Evolutionary conservation across 2,329 filamentous ascomycete species (phyloP).

Genomic region (Niveomyces coronatus): DNA sequence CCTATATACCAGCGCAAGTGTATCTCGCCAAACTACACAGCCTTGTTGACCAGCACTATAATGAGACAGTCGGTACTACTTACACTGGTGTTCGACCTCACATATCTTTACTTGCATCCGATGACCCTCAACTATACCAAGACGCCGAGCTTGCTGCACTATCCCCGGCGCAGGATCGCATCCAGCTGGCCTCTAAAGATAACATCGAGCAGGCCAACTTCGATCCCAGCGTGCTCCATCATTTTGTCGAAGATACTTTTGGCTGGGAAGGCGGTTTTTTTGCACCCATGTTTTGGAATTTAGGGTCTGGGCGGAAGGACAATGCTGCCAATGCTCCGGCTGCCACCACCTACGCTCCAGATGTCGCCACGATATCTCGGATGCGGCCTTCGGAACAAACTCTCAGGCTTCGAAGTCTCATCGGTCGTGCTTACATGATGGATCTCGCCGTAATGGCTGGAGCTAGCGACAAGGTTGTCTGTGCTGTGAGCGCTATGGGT

Average conservation of each 20-base stretch:
- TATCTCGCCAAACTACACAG: constrained; percentile 53
- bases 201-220: constrained; percentile 29
- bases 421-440: constrained; percentile 73
- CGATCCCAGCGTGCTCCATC: constrained; percentile 43
- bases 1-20: constrained; percentile 64
- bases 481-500: constrained; percentile 61
- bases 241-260: constrained; percentile 64
- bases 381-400: constrained; percentile 38
- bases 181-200: constrained; percentile 60
- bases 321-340: constrained; percentile 26
- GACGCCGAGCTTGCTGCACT: constrained; percentile 50
- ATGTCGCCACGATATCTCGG: constrained; percentile 17
- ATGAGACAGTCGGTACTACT: constrained; percentile 27
- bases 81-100: constrained; percentile 24
- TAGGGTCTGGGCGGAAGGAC: constrained; percentile 43
- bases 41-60: constrained; percentile 41
- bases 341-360: constrained; percentile 14
- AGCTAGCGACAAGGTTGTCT: constrained; percentile 61
- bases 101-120: constrained; percentile 60
- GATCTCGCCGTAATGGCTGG: constrained; percentile 65
- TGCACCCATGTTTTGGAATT: constrained; percentile 67
- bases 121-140: constrained; percentile 67
- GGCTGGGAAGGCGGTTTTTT: constrained; percentile 90
- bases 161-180: constrained; percentile 61
- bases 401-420: constrained; percentile 58